These are phyloP conservation scores for Calophaca sinica DNA, from an alignment of 306 rosid genomes.

Conservation along the genomic window DNA sequence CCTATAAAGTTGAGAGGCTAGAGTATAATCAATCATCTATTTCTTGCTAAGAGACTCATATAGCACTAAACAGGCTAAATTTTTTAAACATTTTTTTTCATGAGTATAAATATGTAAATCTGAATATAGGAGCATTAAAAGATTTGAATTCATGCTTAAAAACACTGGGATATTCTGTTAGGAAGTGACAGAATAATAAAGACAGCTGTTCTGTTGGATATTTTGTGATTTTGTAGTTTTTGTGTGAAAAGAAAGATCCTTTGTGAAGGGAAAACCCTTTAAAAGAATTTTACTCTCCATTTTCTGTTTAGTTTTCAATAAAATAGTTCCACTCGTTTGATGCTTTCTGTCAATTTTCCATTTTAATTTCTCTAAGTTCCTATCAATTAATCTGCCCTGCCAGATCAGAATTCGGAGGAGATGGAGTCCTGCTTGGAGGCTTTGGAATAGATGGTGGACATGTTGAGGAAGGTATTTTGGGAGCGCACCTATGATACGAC, in stretches of 20 bases:
- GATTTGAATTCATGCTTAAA: slow-evolving; percentile 6
- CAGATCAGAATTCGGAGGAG: too few relatives aligned
- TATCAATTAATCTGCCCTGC: too few relatives aligned
- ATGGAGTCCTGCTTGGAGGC: too few relatives aligned
- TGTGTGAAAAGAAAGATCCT: too few relatives aligned
- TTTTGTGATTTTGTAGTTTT: background rate
- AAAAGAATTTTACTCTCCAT: too few relatives aligned
- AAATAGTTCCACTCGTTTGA: slow-evolving; percentile 17
- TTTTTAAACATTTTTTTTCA: slow-evolving; percentile 10
- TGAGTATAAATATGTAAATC: slow-evolving; percentile 24
- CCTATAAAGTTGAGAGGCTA: slow-evolving; percentile 15
- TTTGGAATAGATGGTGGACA: too few relatives aligned
- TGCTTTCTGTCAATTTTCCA: slow-evolving; percentile 7
- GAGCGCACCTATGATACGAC: too few relatives aligned
- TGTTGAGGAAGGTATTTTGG: too few relatives aligned
- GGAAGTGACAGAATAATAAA: slow-evolving; percentile 1
- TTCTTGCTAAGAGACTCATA: slow-evolving; percentile 17
- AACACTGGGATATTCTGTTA: slow-evolving; percentile 19
- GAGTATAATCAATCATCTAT: slow-evolving; percentile 35
- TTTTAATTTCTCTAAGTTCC: slow-evolving; percentile 9
- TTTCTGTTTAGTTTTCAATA: background rate
- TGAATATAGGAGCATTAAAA: slow-evolving; percentile 30
- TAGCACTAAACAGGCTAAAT: slow-evolving; percentile 25
- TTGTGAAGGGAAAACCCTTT: too few relatives aligned
- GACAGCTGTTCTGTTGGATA: background rate